Evolutionary conservation across 306 rosid genomes (phyloP).

Genomic region (Sphenostylis stenocarpa): DNA sequence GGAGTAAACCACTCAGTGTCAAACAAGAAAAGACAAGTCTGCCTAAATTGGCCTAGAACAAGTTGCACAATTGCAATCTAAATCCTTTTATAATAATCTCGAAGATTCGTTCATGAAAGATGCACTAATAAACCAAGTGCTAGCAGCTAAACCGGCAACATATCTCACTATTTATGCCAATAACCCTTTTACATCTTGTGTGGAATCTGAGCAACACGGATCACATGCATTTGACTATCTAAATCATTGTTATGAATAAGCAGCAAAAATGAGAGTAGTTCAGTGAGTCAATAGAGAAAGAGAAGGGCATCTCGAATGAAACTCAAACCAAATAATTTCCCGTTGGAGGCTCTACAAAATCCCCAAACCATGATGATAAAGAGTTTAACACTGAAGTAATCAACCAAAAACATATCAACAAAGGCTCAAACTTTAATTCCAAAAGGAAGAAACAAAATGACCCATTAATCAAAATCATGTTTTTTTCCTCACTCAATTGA

Average conservation of each 20-base stretch:
- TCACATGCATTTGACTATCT: neutral
- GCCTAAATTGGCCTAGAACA: neutral
- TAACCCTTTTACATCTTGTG: neutral
- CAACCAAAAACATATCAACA: neutral
- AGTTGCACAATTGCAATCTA: neutral
- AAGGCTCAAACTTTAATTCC: neutral
- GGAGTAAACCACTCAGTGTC: neutral
- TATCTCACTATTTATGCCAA: neutral
- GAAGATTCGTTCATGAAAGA: neutral
- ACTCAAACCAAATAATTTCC: neutral
- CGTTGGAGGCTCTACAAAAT: neutral
- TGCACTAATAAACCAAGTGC: neutral
- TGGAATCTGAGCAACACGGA: neutral
- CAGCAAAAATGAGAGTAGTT: neutral
- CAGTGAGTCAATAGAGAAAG: neutral
- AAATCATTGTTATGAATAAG: neutral
- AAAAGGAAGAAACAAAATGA: neutral
- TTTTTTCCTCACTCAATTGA: conserved; percentile 5
- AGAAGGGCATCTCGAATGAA: neutral
- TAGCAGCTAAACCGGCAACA: neutral
- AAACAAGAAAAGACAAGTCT: neutral
- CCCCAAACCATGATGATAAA: neutral
- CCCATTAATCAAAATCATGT: conserved; percentile 25
- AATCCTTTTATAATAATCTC: neutral
- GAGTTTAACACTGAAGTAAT: neutral